Evolutionary conservation across 768 basidiomycete genomes (phyloP).

Genomic region (Rhizopogon vulgaris): DNA sequence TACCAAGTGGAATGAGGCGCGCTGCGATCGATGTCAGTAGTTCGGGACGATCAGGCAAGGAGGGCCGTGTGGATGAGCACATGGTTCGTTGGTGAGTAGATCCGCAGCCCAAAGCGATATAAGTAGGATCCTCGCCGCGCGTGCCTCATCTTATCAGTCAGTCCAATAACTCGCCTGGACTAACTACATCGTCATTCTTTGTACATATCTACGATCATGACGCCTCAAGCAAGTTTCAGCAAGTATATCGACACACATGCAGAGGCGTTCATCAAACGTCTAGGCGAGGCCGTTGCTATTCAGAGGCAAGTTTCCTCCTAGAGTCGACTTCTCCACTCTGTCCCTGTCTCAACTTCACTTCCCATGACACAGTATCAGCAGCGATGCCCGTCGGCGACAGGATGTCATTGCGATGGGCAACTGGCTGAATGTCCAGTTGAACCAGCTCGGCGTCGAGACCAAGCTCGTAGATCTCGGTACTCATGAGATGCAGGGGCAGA

Average conservation of each 20-base stretch:
- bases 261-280: conserved; percentile 68
- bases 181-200: not conserved
- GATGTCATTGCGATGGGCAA: conserved; percentile 84
- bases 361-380: conserved; percentile 46
- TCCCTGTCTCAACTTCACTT: too few species aligned
- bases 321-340: too few species aligned
- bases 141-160: not conserved
- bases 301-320: conserved; percentile 45
- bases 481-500: conserved; percentile 67
- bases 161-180: not conserved
- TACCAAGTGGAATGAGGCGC: not conserved
- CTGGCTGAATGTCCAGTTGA: conserved; percentile 73
- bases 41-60: too few species aligned
- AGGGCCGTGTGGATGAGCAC: too few species aligned
- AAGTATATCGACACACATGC: conserved; percentile 65
- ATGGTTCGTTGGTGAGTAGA: not conserved
- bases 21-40: too few species aligned
- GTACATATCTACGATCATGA: conserved; percentile 20
- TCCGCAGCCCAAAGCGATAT: not conserved
- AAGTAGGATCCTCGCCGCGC: not conserved
- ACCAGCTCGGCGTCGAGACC: conserved; percentile 73
- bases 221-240: conserved; percentile 27
- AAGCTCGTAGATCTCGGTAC: conserved; percentile 69
- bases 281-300: conserved; percentile 78
- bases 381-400: conserved; percentile 62